Percentiles rank a stretch among this genome's conserved stretches.
phyloP scores from a whole-genome alignment of 1,284 basidiomycete species.

The Phellinidium pouzarii region DNA sequence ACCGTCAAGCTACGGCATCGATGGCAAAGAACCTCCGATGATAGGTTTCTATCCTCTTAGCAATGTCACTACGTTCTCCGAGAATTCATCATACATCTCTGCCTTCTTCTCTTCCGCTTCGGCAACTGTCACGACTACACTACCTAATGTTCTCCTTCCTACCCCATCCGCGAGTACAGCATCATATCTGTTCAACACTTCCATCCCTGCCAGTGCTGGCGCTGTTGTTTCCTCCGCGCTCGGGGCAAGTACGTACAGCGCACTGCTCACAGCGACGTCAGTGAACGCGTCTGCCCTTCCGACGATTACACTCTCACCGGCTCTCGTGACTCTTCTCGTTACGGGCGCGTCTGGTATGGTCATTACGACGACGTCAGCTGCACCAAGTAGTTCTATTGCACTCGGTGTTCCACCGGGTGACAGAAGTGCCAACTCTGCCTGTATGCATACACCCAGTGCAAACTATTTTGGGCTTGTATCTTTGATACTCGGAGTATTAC shows the following conservation, averaged over 20 bases:
- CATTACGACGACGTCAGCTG: slow-evolving; percentile 28
- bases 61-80: slow-evolving; percentile 37
- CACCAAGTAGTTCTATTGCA: slow-evolving; percentile 26
- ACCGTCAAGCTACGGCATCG: slow-evolving; percentile 57
- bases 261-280: slow-evolving; percentile 37
- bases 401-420: slow-evolving; percentile 31
- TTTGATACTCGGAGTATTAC: not conserved
- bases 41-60: slow-evolving; percentile 63
- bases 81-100: slow-evolving; percentile 38
- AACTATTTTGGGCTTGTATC: not conserved
- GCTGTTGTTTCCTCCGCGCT: slow-evolving; percentile 52
- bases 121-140: slow-evolving; percentile 57
- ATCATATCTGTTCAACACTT: slow-evolving; percentile 66
- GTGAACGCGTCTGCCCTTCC: slow-evolving; percentile 30
- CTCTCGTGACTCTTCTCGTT: slow-evolving; percentile 30
- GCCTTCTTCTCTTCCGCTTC: slow-evolving; percentile 57
- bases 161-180: slow-evolving; percentile 63
- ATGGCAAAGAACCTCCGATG: slow-evolving; percentile 62
- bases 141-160: slow-evolving; percentile 71
- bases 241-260: slow-evolving; percentile 60
- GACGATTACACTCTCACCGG: slow-evolving; percentile 29
- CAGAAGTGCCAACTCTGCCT: not conserved
- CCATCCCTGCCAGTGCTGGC: slow-evolving; percentile 46
- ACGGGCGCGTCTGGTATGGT: slow-evolving; percentile 31
- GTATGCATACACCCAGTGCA: not conserved